Evolutionary conservation across 2,329 filamentous ascomycete genomes (phyloP), one percentile per base, ranked within the genome.

Genomic region (Tolypocladium sp.): DNA sequence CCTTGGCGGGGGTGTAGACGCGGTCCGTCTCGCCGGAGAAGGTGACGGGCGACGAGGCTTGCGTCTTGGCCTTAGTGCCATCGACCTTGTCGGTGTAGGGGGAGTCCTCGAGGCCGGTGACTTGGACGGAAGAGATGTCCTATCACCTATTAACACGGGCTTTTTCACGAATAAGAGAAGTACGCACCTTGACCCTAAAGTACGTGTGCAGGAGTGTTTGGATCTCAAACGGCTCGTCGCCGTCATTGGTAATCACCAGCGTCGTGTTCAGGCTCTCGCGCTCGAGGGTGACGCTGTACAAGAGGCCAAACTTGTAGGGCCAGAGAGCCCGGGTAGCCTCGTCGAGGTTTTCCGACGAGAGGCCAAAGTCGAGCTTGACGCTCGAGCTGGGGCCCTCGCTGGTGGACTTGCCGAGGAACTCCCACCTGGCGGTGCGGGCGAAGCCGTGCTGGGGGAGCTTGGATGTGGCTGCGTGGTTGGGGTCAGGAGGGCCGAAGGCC

Each of bases 341-440:
- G 64, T 82, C 83, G 59, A 97, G 79, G 69, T 87, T 88, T 57
- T 83, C 80, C 35, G 85, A 83, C 57, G 89, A 91, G 41, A 99
- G 86, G 35, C 93, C 94, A 73, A 99, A 97, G 77, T 99, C 94
- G 61, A 99, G 87, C 81, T 96, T 97, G 64, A 97, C 87, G 55
- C 86, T 87, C 44, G 68, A 85, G 79, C 69, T 90, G 82, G 62
- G 61, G 73, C 75, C 66, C 71, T 78, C 77, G 64, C 75, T 77
- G 57, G 77, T 77, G 51, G 88, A 91, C 76, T 93, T 95, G 70
- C 92, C 92, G 57, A 99, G 82, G 72, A 94, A 96, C 74, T 97
- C 92, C 94, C 94, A 99, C 63, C 84, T 84, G 53, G 88, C 90
- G 69, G 84, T 92, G 67, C 94, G 91, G 44, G 93, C 94, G 75